These are phyloP conservation scores for Aspergillus texensis DNA, from an alignment of 2,329 filamentous ascomycete species.

Conservation along the genomic window DNA sequence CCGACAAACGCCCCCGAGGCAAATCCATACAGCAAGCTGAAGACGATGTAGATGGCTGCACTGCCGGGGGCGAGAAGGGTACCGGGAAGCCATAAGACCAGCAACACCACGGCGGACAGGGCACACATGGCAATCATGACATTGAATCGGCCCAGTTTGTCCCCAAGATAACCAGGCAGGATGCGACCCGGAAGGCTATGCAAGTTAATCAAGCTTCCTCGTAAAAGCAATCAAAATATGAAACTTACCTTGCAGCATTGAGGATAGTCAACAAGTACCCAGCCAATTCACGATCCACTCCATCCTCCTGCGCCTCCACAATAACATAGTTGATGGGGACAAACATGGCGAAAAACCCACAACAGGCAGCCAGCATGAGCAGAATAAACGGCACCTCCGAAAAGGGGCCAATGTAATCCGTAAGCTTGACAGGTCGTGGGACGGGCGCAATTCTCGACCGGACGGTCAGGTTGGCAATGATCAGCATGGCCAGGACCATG, in stretches of 20 bases:
- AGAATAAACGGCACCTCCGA: constrained; percentile 50
- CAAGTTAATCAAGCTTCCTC: background rate
- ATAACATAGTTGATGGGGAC: constrained; percentile 57
- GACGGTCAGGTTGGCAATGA: constrained; percentile 57
- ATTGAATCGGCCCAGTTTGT: constrained; percentile 47
- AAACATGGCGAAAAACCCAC: constrained; percentile 65
- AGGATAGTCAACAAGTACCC: background rate
- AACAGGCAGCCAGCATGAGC: constrained; percentile 51
- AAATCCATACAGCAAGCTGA: constrained; percentile 68
- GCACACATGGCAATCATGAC: constrained; percentile 36
- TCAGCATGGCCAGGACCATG: constrained; percentile 60
- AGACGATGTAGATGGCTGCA: constrained; percentile 62
- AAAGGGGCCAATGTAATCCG: constrained; percentile 40
- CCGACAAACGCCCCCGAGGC: constrained; percentile 66
- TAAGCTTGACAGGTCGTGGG: background rate
- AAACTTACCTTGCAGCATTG: background rate
- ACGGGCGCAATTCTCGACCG: constrained; percentile 45
- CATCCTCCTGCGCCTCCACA: constrained; percentile 48
- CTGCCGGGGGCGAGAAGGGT: constrained; percentile 40
- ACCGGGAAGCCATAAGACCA: constrained; percentile 54
- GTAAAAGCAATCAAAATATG: background rate
- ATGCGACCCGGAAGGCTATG: constrained; percentile 58
- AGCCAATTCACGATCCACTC: constrained; percentile 45
- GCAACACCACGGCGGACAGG: constrained; percentile 49
- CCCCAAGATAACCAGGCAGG: constrained; percentile 57